Evolutionary conservation across 495 filamentous ascomycete species (phyloP).

Genomic region (Mycothermus thermophilus): DNA sequence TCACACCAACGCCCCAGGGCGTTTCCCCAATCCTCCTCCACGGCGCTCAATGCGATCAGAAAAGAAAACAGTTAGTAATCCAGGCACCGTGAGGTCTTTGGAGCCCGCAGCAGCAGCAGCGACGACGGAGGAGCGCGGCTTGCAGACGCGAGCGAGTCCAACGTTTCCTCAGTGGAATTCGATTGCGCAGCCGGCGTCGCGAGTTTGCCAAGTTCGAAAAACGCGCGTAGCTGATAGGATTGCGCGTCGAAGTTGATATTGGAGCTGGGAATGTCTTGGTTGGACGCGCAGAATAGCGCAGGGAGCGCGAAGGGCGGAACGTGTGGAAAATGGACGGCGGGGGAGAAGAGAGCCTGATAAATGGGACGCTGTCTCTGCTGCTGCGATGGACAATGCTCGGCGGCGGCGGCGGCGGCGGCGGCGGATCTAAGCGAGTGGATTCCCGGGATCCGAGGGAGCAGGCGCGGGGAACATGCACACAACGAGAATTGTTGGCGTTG

Average conservation of each 20-base stretch:
- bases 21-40: background rate
- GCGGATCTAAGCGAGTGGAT: conserved; percentile 4
- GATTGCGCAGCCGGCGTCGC: too few relatives aligned
- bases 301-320: too few relatives aligned
- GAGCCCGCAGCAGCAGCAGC: background rate
- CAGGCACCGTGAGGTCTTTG: background rate
- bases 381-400: too few relatives aligned
- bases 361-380: too few relatives aligned
- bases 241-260: too few relatives aligned
- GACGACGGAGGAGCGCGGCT: conserved; percentile 1
- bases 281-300: too few relatives aligned
- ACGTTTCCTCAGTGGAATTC: background rate
- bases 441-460: conserved; percentile 1
- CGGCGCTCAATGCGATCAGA: background rate
- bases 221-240: too few relatives aligned
- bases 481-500: background rate
- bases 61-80: background rate
- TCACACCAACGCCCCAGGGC: conserved; percentile 5
- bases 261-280: too few relatives aligned
- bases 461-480: conserved; percentile 6
- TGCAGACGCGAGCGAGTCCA: background rate
- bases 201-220: too few relatives aligned
- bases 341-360: too few relatives aligned
- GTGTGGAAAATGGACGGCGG: too few relatives aligned
- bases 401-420: too few relatives aligned